These are phyloP conservation scores for Phytophthora citricola DNA, from an alignment of 352 stramenopile species.

Conservation along the genomic window DNA sequence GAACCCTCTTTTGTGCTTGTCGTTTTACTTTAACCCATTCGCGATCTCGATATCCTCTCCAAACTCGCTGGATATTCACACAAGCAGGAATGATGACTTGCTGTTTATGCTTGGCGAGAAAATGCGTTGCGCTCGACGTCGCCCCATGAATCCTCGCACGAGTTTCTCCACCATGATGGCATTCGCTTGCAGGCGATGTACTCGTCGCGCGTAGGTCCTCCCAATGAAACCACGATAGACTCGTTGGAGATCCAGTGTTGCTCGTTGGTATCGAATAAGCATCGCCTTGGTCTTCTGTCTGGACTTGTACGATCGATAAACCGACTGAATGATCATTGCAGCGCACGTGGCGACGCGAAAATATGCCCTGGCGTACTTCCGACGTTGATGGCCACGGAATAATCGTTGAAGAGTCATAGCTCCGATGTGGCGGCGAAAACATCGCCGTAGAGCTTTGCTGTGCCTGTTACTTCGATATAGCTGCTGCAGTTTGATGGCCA, in stretches of 20 bases:
- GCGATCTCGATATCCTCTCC: conserved; percentile 52
- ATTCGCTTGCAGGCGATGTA: conserved; percentile 48
- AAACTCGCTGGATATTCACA: conserved; percentile 60
- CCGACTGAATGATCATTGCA: conserved; percentile 66
- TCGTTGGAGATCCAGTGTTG: conserved; percentile 51
- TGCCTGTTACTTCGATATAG: conserved; percentile 55
- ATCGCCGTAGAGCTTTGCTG: conserved; percentile 48
- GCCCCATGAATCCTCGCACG: conserved; percentile 64
- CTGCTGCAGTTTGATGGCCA: conserved; percentile 64
- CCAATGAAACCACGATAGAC: conserved; percentile 62
- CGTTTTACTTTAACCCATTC: conserved; percentile 39
- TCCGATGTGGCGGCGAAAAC: conserved; percentile 48
- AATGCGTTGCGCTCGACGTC: conserved; percentile 50
- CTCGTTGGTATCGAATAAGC: conserved; percentile 30
- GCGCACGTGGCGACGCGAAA: conserved; percentile 61
- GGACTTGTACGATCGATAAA: conserved; percentile 64
- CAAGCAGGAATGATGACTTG: conserved; percentile 55
- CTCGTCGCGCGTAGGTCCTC: conserved; percentile 49
- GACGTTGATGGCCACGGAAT: conserved; percentile 58
- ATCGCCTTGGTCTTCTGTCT: conserved; percentile 46
- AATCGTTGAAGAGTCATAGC: conserved; percentile 67
- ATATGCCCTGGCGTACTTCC: conserved; percentile 58
- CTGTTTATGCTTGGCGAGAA: conserved; percentile 48
- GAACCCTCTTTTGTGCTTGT: conserved; percentile 30
- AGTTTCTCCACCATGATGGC: conserved; percentile 61